Base-by-base conservation (phyloP, 345 rosid genomes). In the Brassica incana region DNA sequence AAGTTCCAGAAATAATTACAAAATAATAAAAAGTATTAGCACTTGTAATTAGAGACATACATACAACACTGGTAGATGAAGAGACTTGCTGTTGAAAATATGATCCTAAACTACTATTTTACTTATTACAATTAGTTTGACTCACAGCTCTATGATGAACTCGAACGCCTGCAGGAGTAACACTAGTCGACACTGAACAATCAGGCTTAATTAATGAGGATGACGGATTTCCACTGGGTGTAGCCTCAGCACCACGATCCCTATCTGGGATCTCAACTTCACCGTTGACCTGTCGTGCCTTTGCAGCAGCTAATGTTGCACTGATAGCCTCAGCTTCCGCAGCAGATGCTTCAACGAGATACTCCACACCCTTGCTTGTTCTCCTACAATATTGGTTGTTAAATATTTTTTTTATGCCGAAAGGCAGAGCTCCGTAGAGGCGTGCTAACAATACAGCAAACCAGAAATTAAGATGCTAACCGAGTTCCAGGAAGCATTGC, bases 261-360 rank as follows among this genome's bases (percentile, higher is more conserved):
- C 96, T 86, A 71, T 92, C 95, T 8, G 97, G 97, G 15, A 86
- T 85, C 71, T 93, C 99, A 80, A 91, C 90, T 84, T 88, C 94
- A 52, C 98, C 97, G 74, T 95, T 95, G 78, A 83, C 87, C 81
- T 91, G 97, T 4, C 98, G 91, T 58, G 99, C 99, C 88, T 95
- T 95, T 0, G 93, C 98, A 78, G 99, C 99, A 79, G 96, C 97
- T 79, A 93, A 81, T n/a, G 99, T 88, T 67, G 98, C 98, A 87
- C 87, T 88, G 72, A 95, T 95, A 73, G 99, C 99, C 84, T 93
- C 98, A 52, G 99, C 99, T 88, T 95, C 99, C 10, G 92, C 99
- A 32, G 99, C 99, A 29, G 99, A 90, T 77, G 98, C 97, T 84
- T 95, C 93, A 80, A 95, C 99, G 73, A 95, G 87, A 84, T 90